A percentile compares a stretch with the other conserved stretches of the same genome.
Conservation (phyloP, 768 basidiomycete genomes). For the Suillus cothurnatus region DNA sequence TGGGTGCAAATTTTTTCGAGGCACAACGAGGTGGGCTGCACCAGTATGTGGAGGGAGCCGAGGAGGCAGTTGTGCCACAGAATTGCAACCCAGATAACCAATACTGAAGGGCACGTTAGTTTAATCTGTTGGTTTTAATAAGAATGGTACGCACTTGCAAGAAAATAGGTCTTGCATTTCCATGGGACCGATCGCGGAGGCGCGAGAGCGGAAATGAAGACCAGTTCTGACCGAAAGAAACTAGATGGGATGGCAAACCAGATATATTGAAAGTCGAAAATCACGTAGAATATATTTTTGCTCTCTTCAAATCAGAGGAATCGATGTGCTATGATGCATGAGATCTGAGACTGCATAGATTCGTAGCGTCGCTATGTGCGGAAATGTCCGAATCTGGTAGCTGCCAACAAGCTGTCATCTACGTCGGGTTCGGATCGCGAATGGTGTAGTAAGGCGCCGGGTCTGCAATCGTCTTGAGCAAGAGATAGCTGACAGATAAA, state of each 20-base stretch:
- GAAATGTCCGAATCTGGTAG: not conserved
- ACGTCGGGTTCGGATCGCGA: not conserved
- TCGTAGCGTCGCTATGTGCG: not conserved
- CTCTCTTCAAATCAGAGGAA: not conserved
- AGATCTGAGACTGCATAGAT: not conserved
- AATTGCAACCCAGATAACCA: not conserved
- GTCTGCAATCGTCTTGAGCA: not conserved
- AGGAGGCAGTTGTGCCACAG: not conserved
- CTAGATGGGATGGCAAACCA: not conserved
- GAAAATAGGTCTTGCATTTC: not conserved
- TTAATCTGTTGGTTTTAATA: not conserved
- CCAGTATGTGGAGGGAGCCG: not conserved
- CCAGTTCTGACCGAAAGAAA: not conserved
- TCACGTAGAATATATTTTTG: not conserved
- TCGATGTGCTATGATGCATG: not conserved
- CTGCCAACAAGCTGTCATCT: not conserved
- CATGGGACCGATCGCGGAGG: not conserved
- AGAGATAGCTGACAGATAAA: not conserved
- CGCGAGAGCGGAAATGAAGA: not conserved
- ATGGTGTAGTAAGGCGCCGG: not conserved
- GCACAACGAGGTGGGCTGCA: not conserved
- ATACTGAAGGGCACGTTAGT: not conserved
- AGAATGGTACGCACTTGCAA: not conserved
- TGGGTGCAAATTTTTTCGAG: not conserved
- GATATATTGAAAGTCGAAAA: not conserved